A percentile compares a stretch with the other conserved stretches of the same genome.
These are phyloP conservation scores for Penicillium sclerotiorum DNA, from an alignment of 2,329 filamentous ascomycete genomes.

Conservation along the genomic window DNA sequence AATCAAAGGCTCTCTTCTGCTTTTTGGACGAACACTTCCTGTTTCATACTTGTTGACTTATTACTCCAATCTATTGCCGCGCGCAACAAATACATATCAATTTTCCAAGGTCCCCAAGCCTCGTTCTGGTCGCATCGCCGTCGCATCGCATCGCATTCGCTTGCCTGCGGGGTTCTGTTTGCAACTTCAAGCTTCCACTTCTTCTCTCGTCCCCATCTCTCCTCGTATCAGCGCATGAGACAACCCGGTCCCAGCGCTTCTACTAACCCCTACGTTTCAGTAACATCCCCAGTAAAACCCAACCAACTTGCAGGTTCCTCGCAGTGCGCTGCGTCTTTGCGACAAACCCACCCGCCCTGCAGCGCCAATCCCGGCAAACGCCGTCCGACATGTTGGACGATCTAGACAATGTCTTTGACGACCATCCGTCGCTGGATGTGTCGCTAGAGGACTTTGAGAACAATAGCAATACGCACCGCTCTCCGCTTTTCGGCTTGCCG, in stretches of 20 bases:
- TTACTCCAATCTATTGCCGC: not conserved
- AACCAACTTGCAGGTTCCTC: constrained; percentile 11
- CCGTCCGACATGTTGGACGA: constrained; percentile 49
- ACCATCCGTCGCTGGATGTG: constrained; percentile 62
- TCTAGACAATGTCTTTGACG: constrained; percentile 56
- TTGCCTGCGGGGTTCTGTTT: constrained; percentile 23
- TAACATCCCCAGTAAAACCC: constrained; percentile 6
- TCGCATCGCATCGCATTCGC: constrained; percentile 21
- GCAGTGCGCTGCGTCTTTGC: constrained; percentile 22
- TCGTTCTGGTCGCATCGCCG: constrained; percentile 20
- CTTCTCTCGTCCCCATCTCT: not conserved
- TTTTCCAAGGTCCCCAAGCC: constrained; percentile 6
- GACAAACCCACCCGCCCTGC: constrained; percentile 24
- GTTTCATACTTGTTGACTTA: constrained; percentile 3
- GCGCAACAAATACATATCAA: constrained; percentile 10
- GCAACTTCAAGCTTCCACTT: not conserved
- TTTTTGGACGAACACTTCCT: not conserved
- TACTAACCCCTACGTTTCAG: constrained; percentile 19
- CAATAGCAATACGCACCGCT: constrained; percentile 49
- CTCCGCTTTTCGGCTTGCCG: constrained; percentile 57
- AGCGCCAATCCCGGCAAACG: constrained; percentile 30
- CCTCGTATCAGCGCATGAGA: constrained; percentile 19
- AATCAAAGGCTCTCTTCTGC: constrained; percentile 1
- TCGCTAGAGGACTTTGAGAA: constrained; percentile 66
- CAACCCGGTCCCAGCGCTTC: constrained; percentile 12